Evolutionary conservation across 2,329 filamentous ascomycete species (phyloP).

Genomic region (Fonsecaea nubica): DNA sequence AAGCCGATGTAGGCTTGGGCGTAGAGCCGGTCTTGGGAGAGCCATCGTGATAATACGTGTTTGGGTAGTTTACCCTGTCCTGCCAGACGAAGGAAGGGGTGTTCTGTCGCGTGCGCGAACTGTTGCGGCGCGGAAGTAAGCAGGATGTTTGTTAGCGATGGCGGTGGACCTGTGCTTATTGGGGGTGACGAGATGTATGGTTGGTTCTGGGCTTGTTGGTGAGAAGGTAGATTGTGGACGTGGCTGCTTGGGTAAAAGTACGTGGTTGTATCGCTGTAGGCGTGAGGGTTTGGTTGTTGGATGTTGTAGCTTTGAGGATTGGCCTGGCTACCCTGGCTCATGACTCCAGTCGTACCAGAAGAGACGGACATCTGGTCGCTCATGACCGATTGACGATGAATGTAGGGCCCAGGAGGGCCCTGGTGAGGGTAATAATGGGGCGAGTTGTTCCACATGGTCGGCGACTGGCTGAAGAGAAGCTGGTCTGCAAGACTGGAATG

Average conservation of each 20-base stretch:
- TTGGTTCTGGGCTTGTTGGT: constrained; percentile 10
- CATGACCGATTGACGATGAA: constrained; percentile 12
- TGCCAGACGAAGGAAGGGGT: constrained; percentile 70
- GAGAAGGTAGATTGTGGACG: constrained; percentile 15
- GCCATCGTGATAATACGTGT: constrained; percentile 66
- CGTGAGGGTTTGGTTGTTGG: not conserved
- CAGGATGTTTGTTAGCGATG: constrained; percentile 33
- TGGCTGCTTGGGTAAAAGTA: constrained; percentile 22
- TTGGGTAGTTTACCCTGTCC: constrained; percentile 67
- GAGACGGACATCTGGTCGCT: constrained; percentile 19
- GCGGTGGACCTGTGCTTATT: not conserved
- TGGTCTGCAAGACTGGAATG: not conserved
- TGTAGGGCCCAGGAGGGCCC: constrained; percentile 9
- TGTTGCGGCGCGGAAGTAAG: constrained; percentile 27
- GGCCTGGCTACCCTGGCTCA: constrained; percentile 4
- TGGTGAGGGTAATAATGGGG: constrained; percentile 6
- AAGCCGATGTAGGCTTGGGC: constrained; percentile 73
- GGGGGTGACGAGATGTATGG: constrained; percentile 13
- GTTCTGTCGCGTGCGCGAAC: constrained; percentile 60
- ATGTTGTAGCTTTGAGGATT: constrained; percentile 11
- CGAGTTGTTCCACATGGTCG: constrained; percentile 17
- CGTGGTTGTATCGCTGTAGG: not conserved
- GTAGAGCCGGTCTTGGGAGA: constrained; percentile 74
- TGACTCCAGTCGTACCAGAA: constrained; percentile 15
- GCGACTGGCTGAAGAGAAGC: not conserved